Evolutionary conservation across 2,329 filamentous ascomycete genomes (phyloP), one percentile per base, ranked within the genome.

Genomic region (Sphaceloma murrayae): DNA sequence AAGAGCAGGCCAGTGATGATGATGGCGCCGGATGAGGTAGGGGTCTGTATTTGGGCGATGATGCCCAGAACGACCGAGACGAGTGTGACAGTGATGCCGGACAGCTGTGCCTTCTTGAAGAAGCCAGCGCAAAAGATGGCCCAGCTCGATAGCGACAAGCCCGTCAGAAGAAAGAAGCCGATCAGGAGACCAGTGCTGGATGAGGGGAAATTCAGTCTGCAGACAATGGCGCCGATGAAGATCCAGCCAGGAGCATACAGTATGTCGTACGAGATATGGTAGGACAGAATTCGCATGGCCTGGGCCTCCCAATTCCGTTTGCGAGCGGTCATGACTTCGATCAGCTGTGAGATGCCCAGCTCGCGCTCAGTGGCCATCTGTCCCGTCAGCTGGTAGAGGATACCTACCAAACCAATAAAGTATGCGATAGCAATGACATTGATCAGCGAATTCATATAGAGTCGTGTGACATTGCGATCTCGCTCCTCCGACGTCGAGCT

Each of bases 301-400:
- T 89, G 85, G 7, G 82, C 78, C 55, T 85, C 72, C 85, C 85
- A 93, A 32, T 75, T 68, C 38, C 72, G 72, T 45, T 73, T 72
- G 45, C 84, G 84, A 1, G 85, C 82, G 70, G 91, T 88, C 85
- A 94, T 94, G 45, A 85, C 82, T 62, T 95, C 88, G 32, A 95
- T 77, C 19, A 95, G 69, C 50, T 87, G 84, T 3, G 85, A 85
- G 74, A 94, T 91, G 47, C 87, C 88, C 11, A 78, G 70, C 65
- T 95, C 88, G 46, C 88, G 72, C 63, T 95, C 88, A 2, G 80
- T 78, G 5, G 88, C 87, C 59, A 94, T 80, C 54, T 88, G 78
- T 6, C 88, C 88, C 0, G 85, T 85, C 46, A 94, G 69, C 56
- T 95, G 87, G 59, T 94, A 95, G 27, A 80, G 81, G 18, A 94